Percentiles rank a stretch among this genome's conserved stretches.
phyloP scores from a whole-genome alignment of 129 eudicot species.

The Erigeron canadensis region DNA sequence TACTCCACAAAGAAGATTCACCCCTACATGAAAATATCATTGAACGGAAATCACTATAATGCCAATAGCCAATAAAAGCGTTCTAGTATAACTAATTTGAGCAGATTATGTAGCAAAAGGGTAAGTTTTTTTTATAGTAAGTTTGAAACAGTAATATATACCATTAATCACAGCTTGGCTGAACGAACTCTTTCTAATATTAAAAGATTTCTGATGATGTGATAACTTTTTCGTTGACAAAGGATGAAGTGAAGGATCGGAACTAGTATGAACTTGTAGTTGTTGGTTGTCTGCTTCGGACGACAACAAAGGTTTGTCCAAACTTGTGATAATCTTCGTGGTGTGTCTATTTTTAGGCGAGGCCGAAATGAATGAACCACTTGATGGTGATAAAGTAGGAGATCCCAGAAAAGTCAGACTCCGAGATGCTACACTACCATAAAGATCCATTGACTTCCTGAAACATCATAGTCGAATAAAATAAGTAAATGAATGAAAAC shows the following conservation, averaged over 20 bases:
- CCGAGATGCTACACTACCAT: slow-evolving; percentile 23
- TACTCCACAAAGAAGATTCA: slow-evolving; percentile 89
- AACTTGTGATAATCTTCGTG: slow-evolving; percentile 36
- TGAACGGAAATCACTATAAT: not conserved
- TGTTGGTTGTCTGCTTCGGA: slow-evolving; percentile 36
- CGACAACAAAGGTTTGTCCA: slow-evolving; percentile 54
- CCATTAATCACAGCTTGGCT: slow-evolving; percentile 83
- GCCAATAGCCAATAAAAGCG: not conserved
- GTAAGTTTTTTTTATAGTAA: not conserved
- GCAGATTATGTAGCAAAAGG: not conserved
- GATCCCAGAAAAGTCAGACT: slow-evolving; percentile 29
- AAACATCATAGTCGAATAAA: not conserved
- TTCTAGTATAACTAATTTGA: not conserved
- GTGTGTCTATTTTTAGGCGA: slow-evolving; percentile 62
- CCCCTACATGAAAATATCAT: slow-evolving; percentile 46
- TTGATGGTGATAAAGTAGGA: slow-evolving; percentile 13
- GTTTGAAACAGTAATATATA: slow-evolving; percentile 19
- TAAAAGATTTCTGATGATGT: slow-evolving; percentile 37
- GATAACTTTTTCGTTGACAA: slow-evolving; percentile 38
- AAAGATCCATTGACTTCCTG: slow-evolving; percentile 33
- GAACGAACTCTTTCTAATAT: slow-evolving; percentile 59
- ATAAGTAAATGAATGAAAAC: too few relatives aligned
- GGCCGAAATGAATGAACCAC: slow-evolving; percentile 7
- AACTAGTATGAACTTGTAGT: slow-evolving; percentile 43
- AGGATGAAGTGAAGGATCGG: slow-evolving; percentile 51